These are phyloP conservation scores for Nicotiana undulata DNA, from an alignment of 257 asterid species.

Conservation along the genomic window DNA sequence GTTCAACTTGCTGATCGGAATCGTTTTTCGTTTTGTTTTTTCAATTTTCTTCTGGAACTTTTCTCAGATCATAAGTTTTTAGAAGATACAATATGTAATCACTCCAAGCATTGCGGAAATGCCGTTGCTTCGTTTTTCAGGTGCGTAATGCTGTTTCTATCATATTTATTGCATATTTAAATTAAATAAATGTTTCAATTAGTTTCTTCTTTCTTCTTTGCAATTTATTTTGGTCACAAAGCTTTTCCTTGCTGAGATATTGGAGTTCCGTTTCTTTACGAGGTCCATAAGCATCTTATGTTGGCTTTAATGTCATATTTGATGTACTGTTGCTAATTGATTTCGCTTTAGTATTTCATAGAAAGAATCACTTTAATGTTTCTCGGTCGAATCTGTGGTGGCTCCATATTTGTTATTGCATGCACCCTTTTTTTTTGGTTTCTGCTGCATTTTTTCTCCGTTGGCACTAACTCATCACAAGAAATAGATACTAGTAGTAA, in stretches of 20 bases:
- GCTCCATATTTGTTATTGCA: slow-evolving; percentile 1
- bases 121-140: neutral
- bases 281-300: neutral
- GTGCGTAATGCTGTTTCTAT: neutral
- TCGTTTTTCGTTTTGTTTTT: neutral
- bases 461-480: neutral
- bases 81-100: neutral
- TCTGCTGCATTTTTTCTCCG: neutral
- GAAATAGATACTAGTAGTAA: neutral
- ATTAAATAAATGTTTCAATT: neutral
- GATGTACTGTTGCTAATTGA: neutral
- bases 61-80: neutral
- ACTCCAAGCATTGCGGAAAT: neutral
- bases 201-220: neutral
- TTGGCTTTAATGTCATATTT: neutral
- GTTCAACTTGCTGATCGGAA: neutral
- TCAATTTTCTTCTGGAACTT: neutral
- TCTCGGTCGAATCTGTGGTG: neutral
- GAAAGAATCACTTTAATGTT: neutral
- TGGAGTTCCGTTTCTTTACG: neutral
- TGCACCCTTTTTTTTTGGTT: neutral
- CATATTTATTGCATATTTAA: neutral
- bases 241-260: neutral
- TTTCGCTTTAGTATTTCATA: neutral
- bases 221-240: neutral